These are phyloP conservation scores for Planoprotostelium fungivorum DNA, from an alignment of 78 protist genomes.

Conservation along the genomic window DNA sequence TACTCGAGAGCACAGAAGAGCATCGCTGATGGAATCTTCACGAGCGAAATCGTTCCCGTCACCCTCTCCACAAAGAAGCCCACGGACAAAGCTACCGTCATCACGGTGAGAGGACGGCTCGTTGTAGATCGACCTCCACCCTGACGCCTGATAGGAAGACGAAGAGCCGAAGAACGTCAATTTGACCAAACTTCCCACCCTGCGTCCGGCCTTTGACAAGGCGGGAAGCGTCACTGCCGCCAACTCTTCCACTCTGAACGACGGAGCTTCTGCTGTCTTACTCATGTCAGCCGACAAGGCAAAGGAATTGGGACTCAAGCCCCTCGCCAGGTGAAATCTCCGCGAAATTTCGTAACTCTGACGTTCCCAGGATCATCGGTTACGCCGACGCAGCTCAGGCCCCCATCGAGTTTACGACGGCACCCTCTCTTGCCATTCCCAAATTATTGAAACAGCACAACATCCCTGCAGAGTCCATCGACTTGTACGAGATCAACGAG, in stretches of 20 bases:
- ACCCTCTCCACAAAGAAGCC: slow-evolving; percentile 31
- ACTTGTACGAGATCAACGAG: slow-evolving; percentile 94
- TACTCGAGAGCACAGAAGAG: slow-evolving; percentile 71
- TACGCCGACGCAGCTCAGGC: slow-evolving; percentile 92
- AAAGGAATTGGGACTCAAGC: slow-evolving; percentile 44
- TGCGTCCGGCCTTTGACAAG: slow-evolving; percentile 77
- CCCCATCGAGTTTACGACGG: slow-evolving; percentile 87
- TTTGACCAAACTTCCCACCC: slow-evolving; percentile 55
- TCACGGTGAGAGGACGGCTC: neutral
- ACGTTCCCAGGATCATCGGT: slow-evolving; percentile 22
- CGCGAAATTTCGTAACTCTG: neutral
- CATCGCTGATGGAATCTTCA: slow-evolving; percentile 45
- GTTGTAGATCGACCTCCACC: neutral
- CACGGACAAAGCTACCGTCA: neutral
- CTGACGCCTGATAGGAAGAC: slow-evolving; percentile 34
- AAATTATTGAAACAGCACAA: slow-evolving; percentile 54
- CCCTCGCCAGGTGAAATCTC: slow-evolving; percentile 64
- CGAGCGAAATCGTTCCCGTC: slow-evolving; percentile 68
- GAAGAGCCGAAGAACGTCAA: slow-evolving; percentile 72
- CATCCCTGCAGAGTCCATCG: slow-evolving; percentile 49
- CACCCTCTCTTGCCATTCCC: slow-evolving; percentile 88
- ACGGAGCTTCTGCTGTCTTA: slow-evolving; percentile 95
- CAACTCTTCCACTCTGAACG: slow-evolving; percentile 87
- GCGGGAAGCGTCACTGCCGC: slow-evolving; percentile 92
- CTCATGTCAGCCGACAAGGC: slow-evolving; percentile 69